Evolutionary conservation across 345 rosid genomes (phyloP), one percentile per base, ranked within the genome.

Genomic region (Gossypium australe): DNA sequence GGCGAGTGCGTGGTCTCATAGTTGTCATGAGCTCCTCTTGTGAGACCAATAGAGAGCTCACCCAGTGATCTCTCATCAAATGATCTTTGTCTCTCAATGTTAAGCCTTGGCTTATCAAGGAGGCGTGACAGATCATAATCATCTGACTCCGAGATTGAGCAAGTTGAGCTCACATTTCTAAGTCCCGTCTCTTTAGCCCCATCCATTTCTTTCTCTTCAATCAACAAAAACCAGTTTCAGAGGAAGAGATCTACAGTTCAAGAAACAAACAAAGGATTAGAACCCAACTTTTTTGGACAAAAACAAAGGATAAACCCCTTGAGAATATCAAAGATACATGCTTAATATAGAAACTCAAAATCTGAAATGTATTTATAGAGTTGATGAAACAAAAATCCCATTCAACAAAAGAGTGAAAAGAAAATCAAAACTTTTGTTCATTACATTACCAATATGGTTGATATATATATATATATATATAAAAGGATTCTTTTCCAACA

Each of bases 81-180:
- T 57, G 62, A 94, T 80, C 97, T 88, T 83, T 94, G 81, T 85
- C 98, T 84, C 79, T 94, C 97, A 6, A 94, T 94, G 80, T 90
- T 92, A 73, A 94, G 84, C 86, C 80, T 87, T 0, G 98, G 97
- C 87, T 85, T 92, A 77, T 92, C 92, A 13, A 90, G 93, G 5
- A 92, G 90, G 76, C 94, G 90, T 11, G 92, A 84, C 51, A 94
- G 86, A 80, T 92, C 97, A 24, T 74, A 85, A 74, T 94, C 98
- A 51, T 86, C 88, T 88, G 86, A 83, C 11, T 94, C 98, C 0
- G 89, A 77, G 75, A 92, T 82, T 1, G 98, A 92, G 81, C 94
- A 92, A 68, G 86, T 85, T 0, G 98, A 92, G 72, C 94, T 78
- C 64, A 92, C 97, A 34, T 90, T 81, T 81, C 81, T 87, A 71